phyloP scores from a whole-genome alignment of 2,329 filamentous ascomycete species.

The Ophiosphaerella korrae region DNA sequence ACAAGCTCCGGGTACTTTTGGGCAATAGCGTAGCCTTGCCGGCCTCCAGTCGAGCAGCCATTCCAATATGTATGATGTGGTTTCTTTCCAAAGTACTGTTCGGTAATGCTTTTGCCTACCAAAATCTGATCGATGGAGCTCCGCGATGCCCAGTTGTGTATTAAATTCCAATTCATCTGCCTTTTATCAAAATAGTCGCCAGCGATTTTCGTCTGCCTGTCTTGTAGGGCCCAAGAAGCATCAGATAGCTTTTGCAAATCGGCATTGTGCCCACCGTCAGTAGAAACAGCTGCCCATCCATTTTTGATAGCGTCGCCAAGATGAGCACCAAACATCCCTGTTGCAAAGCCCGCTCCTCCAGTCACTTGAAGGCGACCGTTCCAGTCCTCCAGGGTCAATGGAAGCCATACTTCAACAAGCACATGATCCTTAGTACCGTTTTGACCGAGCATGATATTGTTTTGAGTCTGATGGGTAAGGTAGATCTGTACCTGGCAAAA shows the following conservation, averaged over 20 bases:
- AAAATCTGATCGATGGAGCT: conserved; percentile 44
- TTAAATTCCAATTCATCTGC: conserved; percentile 30
- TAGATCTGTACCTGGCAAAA: conserved; percentile 32
- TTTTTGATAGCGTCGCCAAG: conserved; percentile 31
- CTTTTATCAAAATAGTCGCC: not conserved
- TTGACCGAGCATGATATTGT: not conserved
- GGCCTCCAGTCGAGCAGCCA: conserved; percentile 43
- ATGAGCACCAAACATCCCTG: conserved; percentile 30
- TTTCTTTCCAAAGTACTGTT: conserved; percentile 41
- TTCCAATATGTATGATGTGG: conserved; percentile 44
- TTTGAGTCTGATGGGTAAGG: conserved; percentile 17
- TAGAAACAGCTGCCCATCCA: conserved; percentile 41
- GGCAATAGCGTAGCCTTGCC: conserved; percentile 43
- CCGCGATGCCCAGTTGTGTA: conserved; percentile 47
- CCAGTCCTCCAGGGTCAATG: conserved; percentile 29
- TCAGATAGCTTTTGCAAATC: conserved; percentile 7
- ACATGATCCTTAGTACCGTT: conserved; percentile 21
- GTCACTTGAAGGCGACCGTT: conserved; percentile 41
- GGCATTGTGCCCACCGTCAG: conserved; percentile 38
- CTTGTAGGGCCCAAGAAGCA: conserved; percentile 25
- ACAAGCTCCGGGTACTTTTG: conserved; percentile 39
- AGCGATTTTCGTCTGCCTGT: not conserved
- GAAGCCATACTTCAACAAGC: conserved; percentile 38
- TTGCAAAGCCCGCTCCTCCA: conserved; percentile 37
- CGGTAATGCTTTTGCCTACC: conserved; percentile 42